Base-by-base conservation (phyloP, 768 basidiomycete genomes). In the Kwoniella dejecticola region DNA sequence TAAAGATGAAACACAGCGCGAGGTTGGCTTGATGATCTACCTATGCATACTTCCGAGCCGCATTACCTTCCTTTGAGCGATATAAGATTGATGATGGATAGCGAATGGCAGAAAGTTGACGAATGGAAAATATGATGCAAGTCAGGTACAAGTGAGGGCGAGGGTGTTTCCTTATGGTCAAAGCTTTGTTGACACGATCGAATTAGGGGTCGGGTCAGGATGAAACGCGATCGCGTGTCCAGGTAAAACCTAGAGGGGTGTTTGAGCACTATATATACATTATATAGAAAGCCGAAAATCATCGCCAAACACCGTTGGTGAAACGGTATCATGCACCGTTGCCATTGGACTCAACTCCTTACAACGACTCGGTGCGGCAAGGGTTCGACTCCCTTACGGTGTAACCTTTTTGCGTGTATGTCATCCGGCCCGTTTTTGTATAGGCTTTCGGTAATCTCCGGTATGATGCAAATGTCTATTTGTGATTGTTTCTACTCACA, bases 351-450 rank as follows among this genome's bases (percentile, higher is more conserved):
- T 41, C 38, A 38, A 26, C 33, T 53, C 38, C 52, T 24, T 36
- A 36, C 7, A 15, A 36, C 33, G 29, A 41, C 36, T 53, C 59
- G 60, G 48, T 45, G 61, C 61, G 61, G 61, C 55, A 62, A 57
- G 61, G 61, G 61, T 62, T 62, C 61, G 61, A 62, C 55, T 62
- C 61, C 61, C 61, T 57, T 62, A 56, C 54, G 61, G 61, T 62
- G 55, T 62, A 62, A 19, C 13, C 52, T 33, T 57, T 57, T 62
- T 56, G 26, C 13, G 12, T 33, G 10, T 46, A 21, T 7, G 15
- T 42, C 26, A 40, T 30, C 44, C n/a, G 53, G 29, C 19, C 7
- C 6, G 10, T 7, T 21, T 7, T 21, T 23, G 38, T 54, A 13
- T 27, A 12, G 5, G 29, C 2, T 13, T 31, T 56, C 54, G 54